Conservation (phyloP, 805 yeast genomes). For the Saccharomycopsis synnaedendra region DNA sequence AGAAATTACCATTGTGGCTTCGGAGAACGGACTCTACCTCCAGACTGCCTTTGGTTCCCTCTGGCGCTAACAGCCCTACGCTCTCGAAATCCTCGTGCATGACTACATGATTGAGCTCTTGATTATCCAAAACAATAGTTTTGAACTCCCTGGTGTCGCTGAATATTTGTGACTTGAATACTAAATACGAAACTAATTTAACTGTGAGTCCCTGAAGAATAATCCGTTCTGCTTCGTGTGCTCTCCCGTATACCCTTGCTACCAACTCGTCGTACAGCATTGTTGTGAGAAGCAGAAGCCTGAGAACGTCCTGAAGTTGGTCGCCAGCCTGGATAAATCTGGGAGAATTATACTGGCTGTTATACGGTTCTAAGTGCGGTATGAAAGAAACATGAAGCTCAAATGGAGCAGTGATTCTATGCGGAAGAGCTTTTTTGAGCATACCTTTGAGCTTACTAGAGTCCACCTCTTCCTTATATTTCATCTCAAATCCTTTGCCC, state of each 20-base stretch:
- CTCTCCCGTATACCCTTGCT: background rate
- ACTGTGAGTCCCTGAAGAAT: conserved; percentile 5
- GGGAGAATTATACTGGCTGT: conserved; percentile 8
- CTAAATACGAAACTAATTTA: conserved; percentile 7
- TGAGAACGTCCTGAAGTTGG: conserved; percentile 3
- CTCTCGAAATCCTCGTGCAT: conserved; percentile 10
- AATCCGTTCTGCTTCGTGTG: conserved; percentile 10
- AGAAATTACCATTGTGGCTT: background rate
- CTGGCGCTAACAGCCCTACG: background rate
- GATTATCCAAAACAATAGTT: conserved; percentile 2
- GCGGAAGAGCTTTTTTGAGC: conserved; percentile 7
- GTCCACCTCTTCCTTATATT: conserved; percentile 1
- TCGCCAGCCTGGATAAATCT: conserved; percentile 10
- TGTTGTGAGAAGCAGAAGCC: conserved; percentile 7
- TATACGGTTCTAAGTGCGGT: conserved; percentile 13
- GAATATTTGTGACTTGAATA: conserved; percentile 12
- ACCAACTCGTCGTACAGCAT: conserved; percentile 9
- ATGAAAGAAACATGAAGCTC: conserved; percentile 9
- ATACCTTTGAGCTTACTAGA: background rate
- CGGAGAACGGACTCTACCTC: background rate
- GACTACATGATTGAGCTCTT: conserved; percentile 5
- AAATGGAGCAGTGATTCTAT: conserved; percentile 2
- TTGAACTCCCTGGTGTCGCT: conserved; percentile 6
- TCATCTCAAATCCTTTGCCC: conserved; percentile 6
- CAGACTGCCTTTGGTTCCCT: background rate